Evolutionary conservation across 257 asterid species (phyloP), one percentile per base, ranked within the genome.

Genomic region (Henckelia pumila): DNA sequence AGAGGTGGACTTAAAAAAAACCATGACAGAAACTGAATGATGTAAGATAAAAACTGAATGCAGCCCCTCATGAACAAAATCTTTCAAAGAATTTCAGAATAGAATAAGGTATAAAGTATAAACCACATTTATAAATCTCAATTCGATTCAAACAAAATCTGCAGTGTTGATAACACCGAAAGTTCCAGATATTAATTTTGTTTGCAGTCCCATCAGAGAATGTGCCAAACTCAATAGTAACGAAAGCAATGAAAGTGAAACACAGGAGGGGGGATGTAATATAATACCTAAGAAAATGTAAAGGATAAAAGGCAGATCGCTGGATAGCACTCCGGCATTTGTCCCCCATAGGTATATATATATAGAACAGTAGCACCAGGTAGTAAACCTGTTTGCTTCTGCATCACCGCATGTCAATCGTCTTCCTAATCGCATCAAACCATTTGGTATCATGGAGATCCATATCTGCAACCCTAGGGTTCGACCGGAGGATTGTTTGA

Each of bases 401-500:
- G 55, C 55, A 14, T 3, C 14, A 40, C 6, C 19, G 52, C 3
- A 40, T 11, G 19, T 19, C 52, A 16, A 17, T 47, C 20, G 21
- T 47, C 55, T 47, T 47, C 55, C 55, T 47, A 47, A 17, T 16
- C 4, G 53, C 19, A 47, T 1, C 20, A 5, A 14, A 13, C 2
- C 8, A 14, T 5, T 5, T 5, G 6, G 55, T 13, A 47, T 47
- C 2, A 8, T 6, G 55, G 55, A 17, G 7, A 47, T 14, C 55
- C 21, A 47, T 16, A 47, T 17, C 60, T 22, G 3, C 55, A 29
- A 16, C 19, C 23, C 76, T 59, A 73, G 2, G 83, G 72, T 60
- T 73, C 82, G 25, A 65, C 50, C 3, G 78, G 79, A n/a, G 70
- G 73, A 56, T 70, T 73, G 69, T 37, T 77, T 47, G 85, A 47